Conservation (phyloP, 768 basidiomycete species). For the Russula griseocarnosa region DNA sequence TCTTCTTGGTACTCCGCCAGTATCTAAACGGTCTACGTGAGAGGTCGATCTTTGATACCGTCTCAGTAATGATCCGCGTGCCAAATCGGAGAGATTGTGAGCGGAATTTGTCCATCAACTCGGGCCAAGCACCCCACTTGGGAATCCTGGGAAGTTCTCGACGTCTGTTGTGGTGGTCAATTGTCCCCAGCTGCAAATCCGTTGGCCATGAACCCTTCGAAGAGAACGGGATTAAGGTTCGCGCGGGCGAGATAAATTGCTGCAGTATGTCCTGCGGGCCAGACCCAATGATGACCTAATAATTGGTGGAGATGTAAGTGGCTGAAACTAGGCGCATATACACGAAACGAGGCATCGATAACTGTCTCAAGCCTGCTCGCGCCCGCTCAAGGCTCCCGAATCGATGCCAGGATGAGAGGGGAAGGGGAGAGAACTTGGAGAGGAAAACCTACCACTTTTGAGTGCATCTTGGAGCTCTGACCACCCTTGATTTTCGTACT, state of each 20-base stretch:
- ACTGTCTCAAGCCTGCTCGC: not conserved
- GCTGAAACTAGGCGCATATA: conserved; percentile 2
- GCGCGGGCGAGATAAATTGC: conserved; percentile 96
- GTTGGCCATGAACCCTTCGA: conserved; percentile 99
- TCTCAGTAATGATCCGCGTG: conserved; percentile 96
- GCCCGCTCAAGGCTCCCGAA: not conserved
- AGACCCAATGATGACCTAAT: conserved; percentile 82
- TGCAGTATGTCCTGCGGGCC: conserved; percentile 84
- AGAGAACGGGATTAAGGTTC: conserved; percentile 91
- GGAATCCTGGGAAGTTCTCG: conserved; percentile 98
- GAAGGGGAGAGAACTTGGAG: not conserved
- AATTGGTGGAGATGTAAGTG: too few relatives aligned
- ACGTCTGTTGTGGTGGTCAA: conserved; percentile 98
- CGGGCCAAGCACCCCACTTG: conserved; percentile 86
- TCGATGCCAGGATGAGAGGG: not conserved
- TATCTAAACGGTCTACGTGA: conserved; percentile 91
- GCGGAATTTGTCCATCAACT: conserved; percentile 99
- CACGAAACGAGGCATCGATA: not conserved
- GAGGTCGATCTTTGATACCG: conserved; percentile 91
- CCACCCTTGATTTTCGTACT: not conserved
- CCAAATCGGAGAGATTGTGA: conserved; percentile 90
- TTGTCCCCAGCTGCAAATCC: conserved; percentile 98
- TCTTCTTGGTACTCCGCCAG: conserved; percentile 88
- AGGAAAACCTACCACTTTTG: conserved; percentile 53
- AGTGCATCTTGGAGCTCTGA: conserved; percentile 69